Conservation (phyloP, 208 protist genomes). For the Endotrypanum monterogeii region DNA sequence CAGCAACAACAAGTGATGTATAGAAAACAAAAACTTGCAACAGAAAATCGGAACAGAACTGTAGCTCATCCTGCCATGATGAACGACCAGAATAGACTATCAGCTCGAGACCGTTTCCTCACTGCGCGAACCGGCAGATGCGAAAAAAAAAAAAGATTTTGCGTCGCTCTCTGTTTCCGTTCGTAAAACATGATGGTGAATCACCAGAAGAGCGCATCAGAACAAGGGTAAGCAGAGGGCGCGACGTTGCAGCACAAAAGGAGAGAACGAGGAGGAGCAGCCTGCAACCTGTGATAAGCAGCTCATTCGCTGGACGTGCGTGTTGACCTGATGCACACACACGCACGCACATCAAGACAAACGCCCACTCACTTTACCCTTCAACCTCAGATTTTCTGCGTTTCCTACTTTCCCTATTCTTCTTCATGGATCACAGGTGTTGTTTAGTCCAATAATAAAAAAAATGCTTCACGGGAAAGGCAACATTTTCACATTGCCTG, state of each 20-base stretch:
- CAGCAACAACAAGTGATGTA: background rate
- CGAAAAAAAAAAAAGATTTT: background rate
- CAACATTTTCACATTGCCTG: too few species aligned
- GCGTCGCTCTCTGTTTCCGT: background rate
- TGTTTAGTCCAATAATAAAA: too few species aligned
- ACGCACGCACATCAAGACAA: background rate
- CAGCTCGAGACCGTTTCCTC: background rate
- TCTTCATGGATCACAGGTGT: too few species aligned
- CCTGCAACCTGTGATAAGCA: background rate
- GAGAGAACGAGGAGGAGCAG: background rate
- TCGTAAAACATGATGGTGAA: background rate
- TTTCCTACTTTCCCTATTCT: too few species aligned
- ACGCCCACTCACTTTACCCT: background rate
- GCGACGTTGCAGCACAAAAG: background rate
- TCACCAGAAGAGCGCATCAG: background rate
- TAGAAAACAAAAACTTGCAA: background rate
- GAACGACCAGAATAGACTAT: background rate
- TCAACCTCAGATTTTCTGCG: too few species aligned
- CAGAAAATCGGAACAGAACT: background rate
- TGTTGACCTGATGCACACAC: too few species aligned
- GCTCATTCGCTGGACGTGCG: background rate
- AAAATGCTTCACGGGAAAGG: too few species aligned
- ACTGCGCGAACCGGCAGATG: background rate
- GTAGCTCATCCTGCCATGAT: background rate
- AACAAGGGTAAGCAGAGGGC: conserved; percentile 2